A percentile compares a stretch with the other conserved stretches of the same genome.
phyloP scores from a whole-genome alignment of 306 rosid genomes.

The Prunus mume region DNA sequence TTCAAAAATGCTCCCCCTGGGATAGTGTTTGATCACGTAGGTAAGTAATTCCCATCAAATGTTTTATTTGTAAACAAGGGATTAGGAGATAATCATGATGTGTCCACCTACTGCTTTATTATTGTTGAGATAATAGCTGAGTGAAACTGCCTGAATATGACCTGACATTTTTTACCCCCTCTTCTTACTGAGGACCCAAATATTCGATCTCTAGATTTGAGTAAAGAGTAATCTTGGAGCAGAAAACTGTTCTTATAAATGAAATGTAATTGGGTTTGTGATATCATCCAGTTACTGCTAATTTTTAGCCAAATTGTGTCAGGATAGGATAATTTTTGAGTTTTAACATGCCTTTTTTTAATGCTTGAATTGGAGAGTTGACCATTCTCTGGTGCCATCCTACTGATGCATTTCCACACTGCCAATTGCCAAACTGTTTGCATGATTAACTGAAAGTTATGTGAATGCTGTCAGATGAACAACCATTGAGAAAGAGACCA shows the following conservation, averaged over 20 bases:
- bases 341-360: constrained; percentile 2
- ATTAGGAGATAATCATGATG: too few species aligned
- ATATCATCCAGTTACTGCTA: not conserved
- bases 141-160: not conserved
- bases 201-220: constrained; percentile 6
- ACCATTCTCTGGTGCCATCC: not conserved
- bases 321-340: not conserved
- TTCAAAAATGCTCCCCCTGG: constrained; percentile 78
- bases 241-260: too few species aligned
- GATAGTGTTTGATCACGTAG: constrained; percentile 59
- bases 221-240: not conserved
- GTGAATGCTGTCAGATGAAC: constrained; percentile 58
- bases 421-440: constrained; percentile 9
- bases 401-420: constrained; percentile 17
- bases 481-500: constrained; percentile 58
- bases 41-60: constrained; percentile 33
- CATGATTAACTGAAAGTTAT: constrained; percentile 23
- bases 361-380: not conserved
- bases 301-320: not conserved
- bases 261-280: not conserved
- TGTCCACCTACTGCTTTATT: constrained; percentile 18
- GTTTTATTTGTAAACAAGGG: not conserved
- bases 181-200: constrained; percentile 7
- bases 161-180: not conserved
- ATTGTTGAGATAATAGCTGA: constrained; percentile 7